phyloP scores from a whole-genome alignment of 2,329 filamentous ascomycete species.

The Penicillium sp. region DNA sequence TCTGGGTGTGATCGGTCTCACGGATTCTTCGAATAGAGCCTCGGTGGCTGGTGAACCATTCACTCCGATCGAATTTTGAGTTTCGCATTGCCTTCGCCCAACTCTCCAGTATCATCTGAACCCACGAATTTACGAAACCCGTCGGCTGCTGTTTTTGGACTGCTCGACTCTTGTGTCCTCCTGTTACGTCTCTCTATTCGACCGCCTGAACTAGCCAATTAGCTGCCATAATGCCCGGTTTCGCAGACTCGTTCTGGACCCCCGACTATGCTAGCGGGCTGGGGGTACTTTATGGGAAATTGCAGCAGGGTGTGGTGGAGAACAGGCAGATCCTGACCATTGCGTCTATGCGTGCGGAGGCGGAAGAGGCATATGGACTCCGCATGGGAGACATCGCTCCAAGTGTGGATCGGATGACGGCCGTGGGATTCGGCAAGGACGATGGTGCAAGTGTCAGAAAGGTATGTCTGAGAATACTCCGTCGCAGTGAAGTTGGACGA shows the following conservation, averaged over 20 bases:
- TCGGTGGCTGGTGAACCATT: slow-evolving; percentile 1
- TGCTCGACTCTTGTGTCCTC: neutral
- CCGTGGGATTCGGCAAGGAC: slow-evolving; percentile 81
- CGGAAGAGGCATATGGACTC: slow-evolving; percentile 85
- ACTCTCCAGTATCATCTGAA: neutral
- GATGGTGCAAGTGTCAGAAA: slow-evolving; percentile 96
- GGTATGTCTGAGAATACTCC: slow-evolving; percentile 52
- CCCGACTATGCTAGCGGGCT: slow-evolving; percentile 95
- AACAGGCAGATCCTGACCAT: slow-evolving; percentile 92
- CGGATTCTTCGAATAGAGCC: neutral
- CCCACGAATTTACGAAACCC: neutral
- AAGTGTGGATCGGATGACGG: slow-evolving; percentile 73
- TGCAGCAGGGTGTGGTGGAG: slow-evolving; percentile 93
- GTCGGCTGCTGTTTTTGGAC: neutral
- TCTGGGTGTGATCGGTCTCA: neutral
- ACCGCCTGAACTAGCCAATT: neutral
- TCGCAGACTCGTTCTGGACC: slow-evolving; percentile 97
- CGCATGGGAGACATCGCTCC: slow-evolving; percentile 79
- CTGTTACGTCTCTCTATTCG: slow-evolving; percentile 1
- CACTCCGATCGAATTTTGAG: neutral
- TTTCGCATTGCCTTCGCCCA: neutral
- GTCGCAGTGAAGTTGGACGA: neutral
- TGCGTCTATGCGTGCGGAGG: slow-evolving; percentile 90
- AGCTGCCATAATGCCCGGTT: slow-evolving; percentile 70
- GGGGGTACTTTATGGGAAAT: slow-evolving; percentile 91